These are phyloP conservation scores for Hypocreales sp. DNA, from an alignment of 2,329 filamentous ascomycete species.

Conservation along the genomic window DNA sequence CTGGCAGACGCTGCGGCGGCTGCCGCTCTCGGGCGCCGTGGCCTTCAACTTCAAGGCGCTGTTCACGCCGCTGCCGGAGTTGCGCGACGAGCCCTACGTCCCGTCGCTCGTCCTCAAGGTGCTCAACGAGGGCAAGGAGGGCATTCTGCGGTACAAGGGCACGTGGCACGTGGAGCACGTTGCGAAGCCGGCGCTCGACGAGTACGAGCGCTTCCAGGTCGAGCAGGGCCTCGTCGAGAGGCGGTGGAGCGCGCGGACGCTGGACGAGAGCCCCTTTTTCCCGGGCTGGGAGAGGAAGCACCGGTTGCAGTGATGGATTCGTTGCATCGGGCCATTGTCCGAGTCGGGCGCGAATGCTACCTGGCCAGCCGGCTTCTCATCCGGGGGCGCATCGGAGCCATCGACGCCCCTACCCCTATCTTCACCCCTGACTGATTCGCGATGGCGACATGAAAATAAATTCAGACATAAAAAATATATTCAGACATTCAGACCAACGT, in stretches of 20 bases:
- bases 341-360: too few species aligned
- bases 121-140: constrained; percentile 48
- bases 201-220: constrained; percentile 51
- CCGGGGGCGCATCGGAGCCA: too few species aligned
- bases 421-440: too few species aligned
- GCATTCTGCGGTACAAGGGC: constrained; percentile 65
- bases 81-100: constrained; percentile 57
- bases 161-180: constrained; percentile 68
- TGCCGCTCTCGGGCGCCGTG: constrained; percentile 60
- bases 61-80: constrained; percentile 58
- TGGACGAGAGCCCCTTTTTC: constrained; percentile 65
- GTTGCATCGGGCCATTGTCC: too few species aligned
- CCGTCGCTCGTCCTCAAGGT: constrained; percentile 55
- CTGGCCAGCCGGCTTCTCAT: too few species aligned
- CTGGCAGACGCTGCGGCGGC: constrained; percentile 71
- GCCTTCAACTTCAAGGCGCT: constrained; percentile 83
- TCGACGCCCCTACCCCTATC: too few species aligned
- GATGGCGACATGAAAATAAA: too few species aligned
- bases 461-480: too few species aligned
- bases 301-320: too few species aligned
- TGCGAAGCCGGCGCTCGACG: constrained; percentile 45
- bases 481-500: too few species aligned
- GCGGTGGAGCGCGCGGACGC: constrained; percentile 51
- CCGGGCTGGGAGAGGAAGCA: constrained; percentile 45
- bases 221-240: constrained; percentile 41